Base-by-base conservation (phyloP, 345 rosid genomes). In the Eucalyptus leucophloia region DNA sequence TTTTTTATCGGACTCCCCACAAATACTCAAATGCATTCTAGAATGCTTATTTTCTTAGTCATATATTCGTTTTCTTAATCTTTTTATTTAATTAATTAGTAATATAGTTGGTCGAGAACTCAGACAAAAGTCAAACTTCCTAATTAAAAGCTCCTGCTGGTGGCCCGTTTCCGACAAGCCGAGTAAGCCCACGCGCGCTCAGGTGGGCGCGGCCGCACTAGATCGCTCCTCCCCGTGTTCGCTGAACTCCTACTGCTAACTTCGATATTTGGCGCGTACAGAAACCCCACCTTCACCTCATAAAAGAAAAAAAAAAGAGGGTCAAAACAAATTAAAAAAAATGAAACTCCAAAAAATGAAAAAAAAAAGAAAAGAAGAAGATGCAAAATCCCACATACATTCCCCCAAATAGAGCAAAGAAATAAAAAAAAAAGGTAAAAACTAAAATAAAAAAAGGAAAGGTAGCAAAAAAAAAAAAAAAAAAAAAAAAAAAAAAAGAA, bases 241-340 rank as follows among this genome's bases (percentile, higher is more conserved):
- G 51, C 34, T 56, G 58, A 26, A 72, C 49, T 62, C 10, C 34
- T 58, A 9, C 47, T 34, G 47, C 87, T 56, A 56, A 58, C 90
- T 83, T 83, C 80, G 87, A 82, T 82, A 88, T 88, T 88, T 88
- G 90, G 90, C 90, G 89, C 89, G 87, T 88, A 77, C 89, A 16
- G 67, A 60, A 54, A 47, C 89, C 51, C 87, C 40, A 32, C 54
- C 50, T 26, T 50, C 72, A 21, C 87, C n/a, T 88, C 49, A 56
- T 12, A 83, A 80, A 49, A 51, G 81, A 12, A 24, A 49, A 69
- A 11, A 88, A 24, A 86, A 86, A 8, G 69, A 7, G 5, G 83
- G 81, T 37, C 47, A 37, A 77, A 77, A 77, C 83, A 37, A 77
- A 34, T 77, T 34, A 19, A 34, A 69, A n/a, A 65, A n/a, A n/a